phyloP scores from a whole-genome alignment of 202 grass and related monocot genomes.

The Musa balbisiana region DNA sequence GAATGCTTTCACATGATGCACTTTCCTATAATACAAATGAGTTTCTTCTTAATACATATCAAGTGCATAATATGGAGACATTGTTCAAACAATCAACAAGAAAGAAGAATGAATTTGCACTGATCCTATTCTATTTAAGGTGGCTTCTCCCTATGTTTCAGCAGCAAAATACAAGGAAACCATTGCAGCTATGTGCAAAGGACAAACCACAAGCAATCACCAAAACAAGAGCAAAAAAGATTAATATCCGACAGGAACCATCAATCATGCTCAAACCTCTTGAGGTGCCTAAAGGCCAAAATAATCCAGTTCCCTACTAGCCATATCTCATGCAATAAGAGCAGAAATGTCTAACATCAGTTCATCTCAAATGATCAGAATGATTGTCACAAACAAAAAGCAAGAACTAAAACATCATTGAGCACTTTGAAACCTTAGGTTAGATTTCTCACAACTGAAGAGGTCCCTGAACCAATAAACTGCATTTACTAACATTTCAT shows the following conservation, averaged over 20 bases:
- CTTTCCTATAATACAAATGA: not conserved
- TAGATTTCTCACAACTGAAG: no score
- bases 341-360: no score
- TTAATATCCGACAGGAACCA: not conserved
- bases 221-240: not conserved
- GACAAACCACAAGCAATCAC: not conserved
- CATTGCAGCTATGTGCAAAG: not conserved
- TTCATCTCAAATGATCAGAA: no score
- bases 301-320: no score
- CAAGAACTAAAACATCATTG: no score
- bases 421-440: no score
- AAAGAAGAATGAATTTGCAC: not conserved
- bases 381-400: no score
- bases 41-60: not conserved
- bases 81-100: not conserved
- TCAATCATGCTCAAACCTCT: no score
- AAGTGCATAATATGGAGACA: not conserved
- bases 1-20: not conserved
- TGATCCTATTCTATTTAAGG: not conserved
- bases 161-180: not conserved
- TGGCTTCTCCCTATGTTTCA: not conserved
- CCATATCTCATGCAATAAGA: no score
- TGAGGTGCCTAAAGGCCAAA: no score
- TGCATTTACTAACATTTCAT: no score
- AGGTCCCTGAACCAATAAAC: no score